Evolutionary conservation across 2,329 filamentous ascomycete genomes (phyloP), one percentile per base, ranked within the genome.

Genomic region (Aspergillus phoenicis): DNA sequence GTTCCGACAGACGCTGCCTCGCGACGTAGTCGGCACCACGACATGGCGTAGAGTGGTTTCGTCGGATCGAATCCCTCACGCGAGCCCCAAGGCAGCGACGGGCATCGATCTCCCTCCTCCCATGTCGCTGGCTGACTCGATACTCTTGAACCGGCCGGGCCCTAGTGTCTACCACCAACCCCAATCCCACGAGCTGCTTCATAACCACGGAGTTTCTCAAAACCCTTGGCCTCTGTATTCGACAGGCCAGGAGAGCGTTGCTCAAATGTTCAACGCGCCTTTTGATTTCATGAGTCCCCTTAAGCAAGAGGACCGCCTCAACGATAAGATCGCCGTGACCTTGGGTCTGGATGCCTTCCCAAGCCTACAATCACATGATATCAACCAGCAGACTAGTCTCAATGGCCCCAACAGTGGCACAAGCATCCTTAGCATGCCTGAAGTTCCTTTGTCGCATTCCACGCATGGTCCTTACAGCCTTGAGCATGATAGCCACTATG

Each of bases 1-100:
- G 55, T 82, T 82, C 67, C 76, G 76, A 6, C 75, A 80, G 64
- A 78, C 77, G n/a, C 67, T 71, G 6, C 68, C 71, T 15, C 71
- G 71, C 6, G 73, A 79, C 59, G 74, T 75, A 20, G 78, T 75
- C 24, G 78, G 78, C 30, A 78, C 74, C 2, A 81, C 80, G 1
- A 79, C 76, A 13, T 82, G 80, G 80, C 73, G 77, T 60, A 75
- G 71, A 49, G 64, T 82, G 26, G 71, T 78, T 24, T 72, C 76
- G 75, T 1, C 77, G 0, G 73, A 74, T 36, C 73, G 75, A 11
- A 74, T 66, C 30, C 63, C 70, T 4, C 75, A 73, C 7, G 78
- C 76, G 49, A 80, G 77, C 59, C 76, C 78, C 1, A 67, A 71
- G 22, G 67, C 73, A 10, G 61, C 62, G 3, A 63, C 69, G 15